Evolutionary conservation across 2,329 filamentous ascomycete species (phyloP).

Genomic region (Neodidymelliopsis sp.): DNA sequence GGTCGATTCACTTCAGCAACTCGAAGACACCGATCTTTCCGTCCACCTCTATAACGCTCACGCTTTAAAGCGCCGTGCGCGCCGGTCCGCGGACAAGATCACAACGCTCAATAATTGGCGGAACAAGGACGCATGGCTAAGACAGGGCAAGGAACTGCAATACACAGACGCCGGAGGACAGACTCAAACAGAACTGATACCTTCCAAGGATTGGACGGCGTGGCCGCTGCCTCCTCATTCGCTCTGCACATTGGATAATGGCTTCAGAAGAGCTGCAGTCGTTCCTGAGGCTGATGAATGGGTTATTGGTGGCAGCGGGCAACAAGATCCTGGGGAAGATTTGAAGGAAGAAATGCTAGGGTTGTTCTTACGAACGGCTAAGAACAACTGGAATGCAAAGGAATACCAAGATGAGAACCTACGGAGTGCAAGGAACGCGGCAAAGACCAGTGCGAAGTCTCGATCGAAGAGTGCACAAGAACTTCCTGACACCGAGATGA

Average conservation of each 20-base stretch:
- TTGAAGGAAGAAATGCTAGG: constrained; percentile 77
- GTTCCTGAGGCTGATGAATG: constrained; percentile 46
- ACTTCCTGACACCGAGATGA: constrained; percentile 16
- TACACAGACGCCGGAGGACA: constrained; percentile 37
- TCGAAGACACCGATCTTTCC: constrained; percentile 71
- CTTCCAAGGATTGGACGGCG: constrained; percentile 74
- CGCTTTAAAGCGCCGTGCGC: constrained; percentile 66
- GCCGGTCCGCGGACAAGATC: constrained; percentile 24
- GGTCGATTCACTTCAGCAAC: constrained; percentile 67
- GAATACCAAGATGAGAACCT: constrained; percentile 43
- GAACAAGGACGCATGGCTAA: constrained; percentile 53
- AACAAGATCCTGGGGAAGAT: constrained; percentile 63
- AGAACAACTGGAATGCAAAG: constrained; percentile 62
- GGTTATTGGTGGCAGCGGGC: constrained; percentile 56
- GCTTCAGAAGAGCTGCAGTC: constrained; percentile 41
- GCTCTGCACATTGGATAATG: constrained; percentile 67
- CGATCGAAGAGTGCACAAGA: constrained; percentile 20
- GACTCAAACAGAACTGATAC: constrained; percentile 49
- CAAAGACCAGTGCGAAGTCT: constrained; percentile 17
- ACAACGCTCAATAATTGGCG: constrained; percentile 43
- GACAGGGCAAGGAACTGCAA: constrained; percentile 36
- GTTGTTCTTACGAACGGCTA: constrained; percentile 70
- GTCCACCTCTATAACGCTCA: constrained; percentile 83
- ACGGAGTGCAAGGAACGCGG: constrained; percentile 2
- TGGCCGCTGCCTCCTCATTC: constrained; percentile 76